phyloP scores from a whole-genome alignment of 2,329 filamentous ascomycete genomes.

The Dothideomycetes sp. region DNA sequence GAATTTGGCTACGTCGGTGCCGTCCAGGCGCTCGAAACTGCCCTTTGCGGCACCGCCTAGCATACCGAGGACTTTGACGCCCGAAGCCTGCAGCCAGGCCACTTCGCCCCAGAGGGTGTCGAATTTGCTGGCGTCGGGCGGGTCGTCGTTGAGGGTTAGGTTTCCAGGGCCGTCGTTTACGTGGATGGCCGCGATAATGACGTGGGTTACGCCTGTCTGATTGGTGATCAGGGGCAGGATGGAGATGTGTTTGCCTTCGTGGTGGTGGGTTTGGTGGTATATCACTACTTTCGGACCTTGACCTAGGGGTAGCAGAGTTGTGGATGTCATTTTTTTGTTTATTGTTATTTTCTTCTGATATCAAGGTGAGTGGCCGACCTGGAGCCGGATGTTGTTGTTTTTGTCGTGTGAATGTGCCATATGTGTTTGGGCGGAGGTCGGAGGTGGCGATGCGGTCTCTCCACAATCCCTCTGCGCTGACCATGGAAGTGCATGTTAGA shows the following conservation, averaged over 20 bases:
- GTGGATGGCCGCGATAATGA: constrained; percentile 80
- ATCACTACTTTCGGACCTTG: constrained; percentile 36
- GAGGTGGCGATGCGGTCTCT: too few relatives aligned
- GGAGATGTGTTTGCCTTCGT: constrained; percentile 43
- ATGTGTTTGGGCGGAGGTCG: too few relatives aligned
- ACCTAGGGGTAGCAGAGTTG: constrained; percentile 5
- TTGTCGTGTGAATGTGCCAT: too few relatives aligned
- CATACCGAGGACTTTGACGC: constrained; percentile 76
- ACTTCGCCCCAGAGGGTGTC: constrained; percentile 70
- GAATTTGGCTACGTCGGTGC: constrained; percentile 51
- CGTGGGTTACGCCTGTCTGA: constrained; percentile 59
- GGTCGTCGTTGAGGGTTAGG: constrained; percentile 72
- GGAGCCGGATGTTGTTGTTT: too few relatives aligned
- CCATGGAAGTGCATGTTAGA: too few relatives aligned
- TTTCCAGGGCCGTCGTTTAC: constrained; percentile 57
- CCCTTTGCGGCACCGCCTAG: constrained; percentile 75
- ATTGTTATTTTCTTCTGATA: too few relatives aligned
- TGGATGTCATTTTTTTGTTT: constrained; percentile 1
- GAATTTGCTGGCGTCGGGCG: constrained; percentile 54
- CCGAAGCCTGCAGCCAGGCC: constrained; percentile 56
- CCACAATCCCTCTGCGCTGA: too few relatives aligned
- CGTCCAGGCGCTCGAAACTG: constrained; percentile 50
- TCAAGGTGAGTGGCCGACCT: too few relatives aligned
- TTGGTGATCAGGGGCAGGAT: constrained; percentile 50
- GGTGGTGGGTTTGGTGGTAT: constrained; percentile 57